These are phyloP conservation scores for Carex sylvatica DNA, from an alignment of 202 grass and related monocot genomes.

Conservation along the genomic window DNA sequence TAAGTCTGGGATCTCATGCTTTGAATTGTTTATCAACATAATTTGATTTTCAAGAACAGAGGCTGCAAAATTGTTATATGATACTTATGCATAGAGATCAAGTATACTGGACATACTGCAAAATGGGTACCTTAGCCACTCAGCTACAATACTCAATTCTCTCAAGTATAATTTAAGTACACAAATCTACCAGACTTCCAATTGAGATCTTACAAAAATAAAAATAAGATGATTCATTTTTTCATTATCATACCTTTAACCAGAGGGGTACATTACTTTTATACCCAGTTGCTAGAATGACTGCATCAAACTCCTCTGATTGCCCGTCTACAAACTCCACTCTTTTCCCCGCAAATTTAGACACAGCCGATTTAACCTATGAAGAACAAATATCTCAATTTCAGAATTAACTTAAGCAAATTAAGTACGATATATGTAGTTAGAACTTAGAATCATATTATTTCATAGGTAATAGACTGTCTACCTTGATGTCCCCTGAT, in stretches of 20 bases:
- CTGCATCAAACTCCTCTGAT: slow-evolving; percentile 53
- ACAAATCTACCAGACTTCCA: not conserved
- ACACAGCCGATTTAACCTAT: slow-evolving; percentile 63
- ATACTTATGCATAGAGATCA: not conserved
- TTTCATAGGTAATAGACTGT: slow-evolving; percentile 16
- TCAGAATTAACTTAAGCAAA: slow-evolving; percentile 16
- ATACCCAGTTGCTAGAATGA: slow-evolving; percentile 87
- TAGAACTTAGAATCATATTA: not conserved
- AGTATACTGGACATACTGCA: not conserved
- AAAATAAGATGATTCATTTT: not conserved
- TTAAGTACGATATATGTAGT: not conserved
- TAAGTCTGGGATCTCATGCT: not conserved
- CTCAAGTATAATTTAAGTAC: not conserved
- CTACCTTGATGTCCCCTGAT: slow-evolving; percentile 82
- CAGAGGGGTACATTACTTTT: slow-evolving; percentile 88
- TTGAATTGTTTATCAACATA: not conserved
- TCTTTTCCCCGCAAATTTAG: slow-evolving; percentile 34
- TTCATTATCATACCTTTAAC: slow-evolving; percentile 58
- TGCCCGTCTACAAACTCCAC: slow-evolving; percentile 59
- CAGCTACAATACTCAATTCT: not conserved
- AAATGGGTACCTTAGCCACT: not conserved
- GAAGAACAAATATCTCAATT: slow-evolving; percentile 27
- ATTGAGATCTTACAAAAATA: not conserved
- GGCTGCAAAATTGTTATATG: not conserved
- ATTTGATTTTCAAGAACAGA: not conserved